These are phyloP conservation scores for Bipolaris oryzae DNA, from an alignment of 2,329 filamentous ascomycete species.

Conservation along the genomic window DNA sequence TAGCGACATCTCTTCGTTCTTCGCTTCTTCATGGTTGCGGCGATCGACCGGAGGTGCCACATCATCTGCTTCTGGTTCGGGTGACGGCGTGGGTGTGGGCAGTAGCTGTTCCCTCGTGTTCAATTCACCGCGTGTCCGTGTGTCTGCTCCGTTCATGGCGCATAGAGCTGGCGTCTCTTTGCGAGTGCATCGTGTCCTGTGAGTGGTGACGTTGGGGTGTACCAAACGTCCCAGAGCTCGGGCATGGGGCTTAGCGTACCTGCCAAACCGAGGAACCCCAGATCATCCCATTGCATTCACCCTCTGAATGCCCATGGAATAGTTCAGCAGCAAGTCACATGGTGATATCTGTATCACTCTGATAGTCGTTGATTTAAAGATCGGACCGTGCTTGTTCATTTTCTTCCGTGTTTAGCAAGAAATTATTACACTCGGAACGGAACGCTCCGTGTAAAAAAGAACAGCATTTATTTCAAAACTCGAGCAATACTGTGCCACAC, in stretches of 20 bases:
- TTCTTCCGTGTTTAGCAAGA: neutral
- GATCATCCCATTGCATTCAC: neutral
- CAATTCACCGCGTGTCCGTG: conserved; percentile 25
- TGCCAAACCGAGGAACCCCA: conserved; percentile 7
- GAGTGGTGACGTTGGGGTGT: neutral
- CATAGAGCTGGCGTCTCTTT: conserved; percentile 13
- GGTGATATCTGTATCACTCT: neutral
- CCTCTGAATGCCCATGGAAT: neutral
- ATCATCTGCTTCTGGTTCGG: conserved; percentile 35
- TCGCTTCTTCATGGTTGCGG: conserved; percentile 18
- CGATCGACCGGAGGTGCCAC: conserved; percentile 20
- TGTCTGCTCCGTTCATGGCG: conserved; percentile 42
- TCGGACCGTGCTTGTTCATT: neutral
- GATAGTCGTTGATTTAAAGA: neutral
- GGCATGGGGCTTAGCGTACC: conserved; percentile 10
- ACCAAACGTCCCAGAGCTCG: conserved; percentile 13
- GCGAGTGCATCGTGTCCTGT: conserved; percentile 24
- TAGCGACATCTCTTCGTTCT: conserved; percentile 14
- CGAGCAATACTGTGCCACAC: too few relatives aligned
- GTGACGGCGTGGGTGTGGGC: conserved; percentile 36
- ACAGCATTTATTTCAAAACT: too few relatives aligned
- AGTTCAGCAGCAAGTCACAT: neutral
- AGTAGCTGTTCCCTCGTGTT: conserved; percentile 34
- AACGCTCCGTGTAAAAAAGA: too few relatives aligned
- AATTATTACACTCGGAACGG: neutral